phyloP scores from a whole-genome alignment of 768 basidiomycete species.

The Chiua virens region DNA sequence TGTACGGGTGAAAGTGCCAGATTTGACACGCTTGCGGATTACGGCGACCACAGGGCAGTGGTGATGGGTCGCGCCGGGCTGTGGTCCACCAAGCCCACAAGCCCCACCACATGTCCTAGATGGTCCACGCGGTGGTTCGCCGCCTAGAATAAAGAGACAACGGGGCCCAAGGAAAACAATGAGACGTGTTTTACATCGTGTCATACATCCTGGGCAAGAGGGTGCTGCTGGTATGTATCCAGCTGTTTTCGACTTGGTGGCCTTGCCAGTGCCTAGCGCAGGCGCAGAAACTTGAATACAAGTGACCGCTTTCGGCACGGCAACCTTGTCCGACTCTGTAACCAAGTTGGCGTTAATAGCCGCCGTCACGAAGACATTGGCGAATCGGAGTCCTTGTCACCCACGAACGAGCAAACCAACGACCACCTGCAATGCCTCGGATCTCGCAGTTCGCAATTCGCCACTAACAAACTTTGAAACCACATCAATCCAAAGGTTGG shows the following conservation, averaged over 20 bases:
- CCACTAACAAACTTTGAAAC: slow-evolving; percentile 68
- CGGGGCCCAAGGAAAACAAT: no score
- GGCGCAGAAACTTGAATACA: slow-evolving; percentile 56
- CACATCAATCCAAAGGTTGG: slow-evolving; percentile 63
- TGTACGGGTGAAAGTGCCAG: no score
- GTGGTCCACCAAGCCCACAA: no score
- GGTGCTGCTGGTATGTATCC: slow-evolving; percentile 51
- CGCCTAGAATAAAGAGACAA: no score
- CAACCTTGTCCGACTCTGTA: slow-evolving; percentile 28
- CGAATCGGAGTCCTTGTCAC: slow-evolving; percentile 79
- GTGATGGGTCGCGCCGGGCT: no score
- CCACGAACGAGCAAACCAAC: slow-evolving; percentile 81
- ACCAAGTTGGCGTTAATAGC: slow-evolving; percentile 28
- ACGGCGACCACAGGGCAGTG: no score
- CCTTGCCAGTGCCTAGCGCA: slow-evolving; percentile 39
- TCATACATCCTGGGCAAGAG: slow-evolving; percentile 57
- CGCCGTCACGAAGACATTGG: slow-evolving; percentile 35
- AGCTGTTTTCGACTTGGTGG: slow-evolving; percentile 41
- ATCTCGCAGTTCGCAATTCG: slow-evolving; percentile 73
- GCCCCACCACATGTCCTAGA: no score
- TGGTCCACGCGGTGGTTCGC: no score
- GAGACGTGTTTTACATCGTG: no score
- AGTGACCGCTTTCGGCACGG: slow-evolving; percentile 37
- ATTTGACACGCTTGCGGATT: no score
- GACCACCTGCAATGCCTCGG: slow-evolving; percentile 78